These are phyloP conservation scores for Fulvia fulva DNA, from an alignment of 2,329 filamentous ascomycete species.

Conservation along the genomic window DNA sequence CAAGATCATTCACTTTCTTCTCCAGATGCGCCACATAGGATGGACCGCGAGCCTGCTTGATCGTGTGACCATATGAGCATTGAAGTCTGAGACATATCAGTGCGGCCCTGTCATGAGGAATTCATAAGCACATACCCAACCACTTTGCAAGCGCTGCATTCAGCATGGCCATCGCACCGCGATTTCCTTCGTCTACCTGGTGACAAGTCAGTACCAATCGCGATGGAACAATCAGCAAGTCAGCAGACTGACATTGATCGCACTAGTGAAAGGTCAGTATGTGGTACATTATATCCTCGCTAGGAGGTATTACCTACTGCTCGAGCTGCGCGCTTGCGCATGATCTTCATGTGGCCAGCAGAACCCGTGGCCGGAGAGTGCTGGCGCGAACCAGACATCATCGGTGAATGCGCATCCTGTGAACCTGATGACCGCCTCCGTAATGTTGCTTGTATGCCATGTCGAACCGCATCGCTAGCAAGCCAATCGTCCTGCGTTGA, in stretches of 20 bases:
- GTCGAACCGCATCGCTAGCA: neutral
- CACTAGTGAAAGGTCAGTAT: neutral
- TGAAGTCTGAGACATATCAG: slow-evolving; percentile 11
- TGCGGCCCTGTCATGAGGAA: neutral
- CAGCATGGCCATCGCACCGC: slow-evolving; percentile 16
- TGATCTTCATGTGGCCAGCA: slow-evolving; percentile 4
- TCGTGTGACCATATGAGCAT: slow-evolving; percentile 20
- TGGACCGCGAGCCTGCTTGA: slow-evolving; percentile 21
- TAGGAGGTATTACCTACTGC: slow-evolving; percentile 13
- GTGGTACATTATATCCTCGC: neutral
- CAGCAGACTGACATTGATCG: neutral
- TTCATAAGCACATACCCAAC: slow-evolving; percentile 14
- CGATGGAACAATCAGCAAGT: slow-evolving; percentile 6
- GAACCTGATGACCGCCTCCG: neutral
- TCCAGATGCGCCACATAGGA: slow-evolving; percentile 21
- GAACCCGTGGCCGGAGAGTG: neutral
- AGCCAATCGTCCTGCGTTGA: neutral
- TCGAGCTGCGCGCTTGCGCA: slow-evolving; percentile 17
- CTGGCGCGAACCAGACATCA: neutral
- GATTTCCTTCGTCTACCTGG: slow-evolving; percentile 16
- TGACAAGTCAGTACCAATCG: slow-evolving; percentile 11
- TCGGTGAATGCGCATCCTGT: neutral
- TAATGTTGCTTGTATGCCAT: neutral
- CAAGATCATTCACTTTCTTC: slow-evolving; percentile 17
- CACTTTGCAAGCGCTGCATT: slow-evolving; percentile 16